phyloP scores from a whole-genome alignment of 2,329 filamentous ascomycete genomes.

The Scytalidium lignicola region DNA sequence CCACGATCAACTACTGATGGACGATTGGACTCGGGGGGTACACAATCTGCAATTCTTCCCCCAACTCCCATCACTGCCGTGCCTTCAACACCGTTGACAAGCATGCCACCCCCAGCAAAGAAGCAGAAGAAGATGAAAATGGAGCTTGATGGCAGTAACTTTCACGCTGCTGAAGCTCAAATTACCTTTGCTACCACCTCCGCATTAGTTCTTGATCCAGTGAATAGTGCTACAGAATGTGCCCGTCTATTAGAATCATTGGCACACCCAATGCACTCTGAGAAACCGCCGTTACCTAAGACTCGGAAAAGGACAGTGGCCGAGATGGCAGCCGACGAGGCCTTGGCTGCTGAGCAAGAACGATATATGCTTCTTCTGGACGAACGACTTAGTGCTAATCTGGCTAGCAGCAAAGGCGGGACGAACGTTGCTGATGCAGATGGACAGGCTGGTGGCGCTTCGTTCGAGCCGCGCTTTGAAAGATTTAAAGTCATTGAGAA shows the following conservation, averaged over 20 bases:
- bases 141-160: constrained; percentile 69
- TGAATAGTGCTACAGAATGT: constrained; percentile 61
- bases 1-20: constrained; percentile 43
- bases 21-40: constrained; percentile 39
- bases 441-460: constrained; percentile 62
- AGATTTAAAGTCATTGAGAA: constrained; percentile 87
- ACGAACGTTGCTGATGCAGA: constrained; percentile 64
- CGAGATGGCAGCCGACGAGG: constrained; percentile 92
- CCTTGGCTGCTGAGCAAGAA: constrained; percentile 81
- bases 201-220: constrained; percentile 73
- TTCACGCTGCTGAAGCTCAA: constrained; percentile 70
- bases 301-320: constrained; percentile 88
- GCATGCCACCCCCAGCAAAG: constrained; percentile 56
- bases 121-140: constrained; percentile 66
- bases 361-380: constrained; percentile 91
- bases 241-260: constrained; percentile 67
- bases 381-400: constrained; percentile 65
- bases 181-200: constrained; percentile 69
- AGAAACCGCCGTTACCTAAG: constrained; percentile 76
- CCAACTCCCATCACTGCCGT: constrained; percentile 60
- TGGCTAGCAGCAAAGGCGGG: constrained; percentile 50
- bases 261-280: constrained; percentile 71
- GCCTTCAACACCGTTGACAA: constrained; percentile 55
- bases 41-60: constrained; percentile 39
- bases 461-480: constrained; percentile 82